Percentiles rank a stretch among this genome's conserved stretches.
Evolutionary conservation across 2,329 filamentous ascomycete species (phyloP).

Genomic region (Kalmusia sp.): DNA sequence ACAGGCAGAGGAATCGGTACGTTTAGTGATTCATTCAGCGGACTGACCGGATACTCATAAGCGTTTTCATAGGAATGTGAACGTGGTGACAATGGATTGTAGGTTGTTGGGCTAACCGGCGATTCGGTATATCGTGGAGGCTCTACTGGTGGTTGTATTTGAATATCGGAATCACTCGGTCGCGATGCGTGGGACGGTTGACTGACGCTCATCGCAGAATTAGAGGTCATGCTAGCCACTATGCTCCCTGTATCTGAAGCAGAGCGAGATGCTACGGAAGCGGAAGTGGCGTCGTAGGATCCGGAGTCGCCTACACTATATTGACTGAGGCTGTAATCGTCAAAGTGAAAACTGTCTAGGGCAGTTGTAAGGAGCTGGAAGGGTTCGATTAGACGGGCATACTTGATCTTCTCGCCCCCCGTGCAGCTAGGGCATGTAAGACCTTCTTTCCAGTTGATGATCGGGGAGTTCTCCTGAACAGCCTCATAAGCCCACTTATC

Average conservation of each 20-base stretch:
- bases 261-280: slow-evolving; percentile 21
- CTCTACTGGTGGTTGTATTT: slow-evolving; percentile 5
- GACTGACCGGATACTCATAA: slow-evolving; percentile 26
- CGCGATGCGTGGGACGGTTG: slow-evolving; percentile 19
- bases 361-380: slow-evolving; percentile 33
- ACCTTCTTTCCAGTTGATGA: slow-evolving; percentile 37
- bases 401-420: slow-evolving; percentile 38
- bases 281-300: slow-evolving; percentile 25
- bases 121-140: slow-evolving; percentile 31
- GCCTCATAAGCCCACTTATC: slow-evolving; percentile 41
- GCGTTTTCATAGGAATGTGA: slow-evolving; percentile 16
- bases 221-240: slow-evolving; percentile 21
- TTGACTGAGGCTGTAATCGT: slow-evolving; percentile 31
- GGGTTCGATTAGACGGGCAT: slow-evolving; percentile 44
- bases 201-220: slow-evolving; percentile 22
- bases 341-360: slow-evolving; percentile 24
- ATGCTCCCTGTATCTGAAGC: slow-evolving; percentile 22
- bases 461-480: slow-evolving; percentile 27
- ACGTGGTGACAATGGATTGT: slow-evolving; percentile 6
- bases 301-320: slow-evolving; percentile 25
- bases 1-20: slow-evolving; percentile 28
- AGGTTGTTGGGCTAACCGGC: slow-evolving; percentile 28
- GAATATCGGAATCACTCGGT: slow-evolving; percentile 12
- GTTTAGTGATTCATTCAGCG: slow-evolving; percentile 30
- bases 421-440: slow-evolving; percentile 42